Conservation (phyloP, 257 asterid species). For the Euphrasia confusa region DNA sequence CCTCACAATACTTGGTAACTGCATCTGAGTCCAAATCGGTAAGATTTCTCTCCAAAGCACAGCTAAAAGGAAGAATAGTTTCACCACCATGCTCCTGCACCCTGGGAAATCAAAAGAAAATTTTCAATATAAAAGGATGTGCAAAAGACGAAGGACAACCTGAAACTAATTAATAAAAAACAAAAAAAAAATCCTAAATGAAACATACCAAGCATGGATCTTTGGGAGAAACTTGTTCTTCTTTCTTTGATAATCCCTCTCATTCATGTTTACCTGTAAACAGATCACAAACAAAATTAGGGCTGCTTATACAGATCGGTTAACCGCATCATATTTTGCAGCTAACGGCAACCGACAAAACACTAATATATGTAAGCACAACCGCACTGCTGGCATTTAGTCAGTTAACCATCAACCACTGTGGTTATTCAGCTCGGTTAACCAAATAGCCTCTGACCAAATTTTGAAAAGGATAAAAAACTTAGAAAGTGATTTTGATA, state of each 20-base stretch:
- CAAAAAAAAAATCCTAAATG: background rate
- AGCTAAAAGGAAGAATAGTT: slow-evolving; percentile 82
- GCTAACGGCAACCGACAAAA: too few species aligned
- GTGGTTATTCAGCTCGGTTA: too few species aligned
- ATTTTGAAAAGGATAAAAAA: too few species aligned
- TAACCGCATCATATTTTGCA: too few species aligned
- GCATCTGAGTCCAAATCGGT: slow-evolving; percentile 85
- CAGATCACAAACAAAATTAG: slow-evolving; percentile 21
- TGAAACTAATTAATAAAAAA: background rate
- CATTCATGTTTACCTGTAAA: slow-evolving; percentile 95
- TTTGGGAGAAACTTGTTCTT: slow-evolving; percentile 99
- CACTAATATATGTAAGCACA: too few species aligned
- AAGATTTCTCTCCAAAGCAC: slow-evolving; percentile 83
- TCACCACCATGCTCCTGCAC: slow-evolving; percentile 99
- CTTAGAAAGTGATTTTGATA: too few species aligned
- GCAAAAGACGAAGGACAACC: slow-evolving; percentile 5
- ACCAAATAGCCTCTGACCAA: too few species aligned
- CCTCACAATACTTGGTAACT: slow-evolving; percentile 89
- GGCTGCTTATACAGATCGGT: background rate
- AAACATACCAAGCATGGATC: slow-evolving; percentile 92
- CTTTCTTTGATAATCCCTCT: slow-evolving; percentile 91
- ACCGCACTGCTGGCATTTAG: too few species aligned
- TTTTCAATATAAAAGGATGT: slow-evolving; percentile 1
- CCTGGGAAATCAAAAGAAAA: slow-evolving; percentile 44
- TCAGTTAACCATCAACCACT: too few species aligned